Percentiles rank a stretch among this genome's conserved stretches.
These are phyloP conservation scores for Mycena capillaripes DNA, from an alignment of 768 basidiomycete genomes.

Conservation along the genomic window DNA sequence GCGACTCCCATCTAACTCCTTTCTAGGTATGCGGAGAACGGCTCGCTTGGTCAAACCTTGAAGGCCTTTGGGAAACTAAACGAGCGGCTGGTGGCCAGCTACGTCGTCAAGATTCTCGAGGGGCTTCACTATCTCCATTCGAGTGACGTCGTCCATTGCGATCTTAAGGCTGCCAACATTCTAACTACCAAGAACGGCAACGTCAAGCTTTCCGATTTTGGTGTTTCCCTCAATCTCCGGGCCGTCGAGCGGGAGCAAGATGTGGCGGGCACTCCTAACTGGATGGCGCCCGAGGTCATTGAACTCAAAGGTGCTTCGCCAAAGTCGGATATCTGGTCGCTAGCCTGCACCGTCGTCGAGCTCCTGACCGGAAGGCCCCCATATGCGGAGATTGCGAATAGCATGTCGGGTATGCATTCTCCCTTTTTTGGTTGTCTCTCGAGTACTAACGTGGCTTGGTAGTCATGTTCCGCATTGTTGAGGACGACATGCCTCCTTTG, in stretches of 20 bases:
- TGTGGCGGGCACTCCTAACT: constrained; percentile 96
- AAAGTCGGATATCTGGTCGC: constrained; percentile 95
- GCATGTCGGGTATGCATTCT: constrained; percentile 82
- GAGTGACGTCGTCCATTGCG: constrained; percentile 95
- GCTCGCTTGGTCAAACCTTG: constrained; percentile 92
- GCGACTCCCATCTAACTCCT: constrained; percentile 28
- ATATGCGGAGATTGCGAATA: constrained; percentile 90
- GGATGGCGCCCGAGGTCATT: constrained; percentile 99
- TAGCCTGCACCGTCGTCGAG: constrained; percentile 96
- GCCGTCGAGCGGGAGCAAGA: constrained; percentile 91
- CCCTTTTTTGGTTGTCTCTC: constrained; percentile 24
- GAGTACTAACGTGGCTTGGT: constrained; percentile 29
- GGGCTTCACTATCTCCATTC: constrained; percentile 94
- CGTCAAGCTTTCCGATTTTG: constrained; percentile 97
- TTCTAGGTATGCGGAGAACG: constrained; percentile 93
- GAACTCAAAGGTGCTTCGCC: constrained; percentile 94
- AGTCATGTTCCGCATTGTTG: constrained; percentile 99
- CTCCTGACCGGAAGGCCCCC: constrained; percentile 93
- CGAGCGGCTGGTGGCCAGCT: constrained; percentile 91
- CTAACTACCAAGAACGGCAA: constrained; percentile 99
- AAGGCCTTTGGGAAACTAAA: constrained; percentile 96
- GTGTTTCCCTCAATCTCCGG: constrained; percentile 94
- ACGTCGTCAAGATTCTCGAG: constrained; percentile 97
- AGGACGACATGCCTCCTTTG: constrained; percentile 90
- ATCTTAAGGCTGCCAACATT: constrained; percentile 98